phyloP scores from a whole-genome alignment of 179 eudicot genomes.

The Heliamphora pulchella region DNA sequence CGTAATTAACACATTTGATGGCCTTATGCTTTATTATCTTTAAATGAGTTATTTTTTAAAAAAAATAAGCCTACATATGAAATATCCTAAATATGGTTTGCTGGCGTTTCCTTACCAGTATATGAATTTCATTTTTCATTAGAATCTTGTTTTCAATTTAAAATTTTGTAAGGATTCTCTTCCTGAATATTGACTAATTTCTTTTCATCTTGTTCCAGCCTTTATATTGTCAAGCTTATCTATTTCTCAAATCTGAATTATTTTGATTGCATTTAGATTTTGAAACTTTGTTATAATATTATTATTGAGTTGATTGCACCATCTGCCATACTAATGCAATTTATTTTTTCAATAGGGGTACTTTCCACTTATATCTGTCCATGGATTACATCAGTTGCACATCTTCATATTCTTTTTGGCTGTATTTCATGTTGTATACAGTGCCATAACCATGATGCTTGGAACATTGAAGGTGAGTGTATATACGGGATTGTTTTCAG shows the following conservation, averaged over 20 bases:
- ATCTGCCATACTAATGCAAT: slow-evolving; percentile 15
- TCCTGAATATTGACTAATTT: no score
- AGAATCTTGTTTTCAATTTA: no score
- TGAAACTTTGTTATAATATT: background rate
- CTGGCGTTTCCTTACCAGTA: no score
- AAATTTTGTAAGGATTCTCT: no score
- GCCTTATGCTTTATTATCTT: no score
- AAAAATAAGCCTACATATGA: no score
- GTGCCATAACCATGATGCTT: slow-evolving; percentile 69
- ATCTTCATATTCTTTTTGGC: slow-evolving; percentile 97
- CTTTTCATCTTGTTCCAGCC: background rate
- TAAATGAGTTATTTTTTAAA: no score
- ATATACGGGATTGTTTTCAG: background rate
- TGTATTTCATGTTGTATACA: slow-evolving; percentile 73
- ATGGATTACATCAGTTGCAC: slow-evolving; percentile 84
- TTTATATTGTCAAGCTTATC: background rate
- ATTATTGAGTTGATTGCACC: background rate
- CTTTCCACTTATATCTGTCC: slow-evolving; percentile 61
- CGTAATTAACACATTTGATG: no score
- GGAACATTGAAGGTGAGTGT: slow-evolving; percentile 76
- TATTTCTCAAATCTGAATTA: background rate
- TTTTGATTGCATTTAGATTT: background rate
- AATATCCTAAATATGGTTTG: no score
- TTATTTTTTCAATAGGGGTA: slow-evolving; percentile 42
- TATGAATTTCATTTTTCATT: no score